phyloP scores from a whole-genome alignment of 169 alveolate species.

The Cryptosporidium bovis region DNA sequence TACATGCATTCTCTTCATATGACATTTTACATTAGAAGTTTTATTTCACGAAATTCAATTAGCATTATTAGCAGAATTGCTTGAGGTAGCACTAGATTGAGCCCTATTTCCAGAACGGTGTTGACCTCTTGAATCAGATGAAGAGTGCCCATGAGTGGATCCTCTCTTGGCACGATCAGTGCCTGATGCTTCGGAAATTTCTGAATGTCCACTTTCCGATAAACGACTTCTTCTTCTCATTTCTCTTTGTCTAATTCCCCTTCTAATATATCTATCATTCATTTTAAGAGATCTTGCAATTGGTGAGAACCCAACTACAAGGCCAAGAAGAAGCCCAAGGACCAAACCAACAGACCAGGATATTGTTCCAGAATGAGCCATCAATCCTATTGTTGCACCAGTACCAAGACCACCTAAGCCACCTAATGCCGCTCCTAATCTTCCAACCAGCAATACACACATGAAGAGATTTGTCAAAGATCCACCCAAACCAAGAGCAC shows the following conservation, averaged over 20 bases:
- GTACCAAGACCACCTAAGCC: conserved; percentile 73
- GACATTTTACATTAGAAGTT: not conserved
- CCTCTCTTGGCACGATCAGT: conserved; percentile 51
- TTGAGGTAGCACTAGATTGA: conserved; percentile 7
- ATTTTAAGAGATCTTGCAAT: conserved; percentile 77
- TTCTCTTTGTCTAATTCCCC: conserved; percentile 77
- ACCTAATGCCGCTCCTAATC: conserved; percentile 73
- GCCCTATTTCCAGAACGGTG: not conserved
- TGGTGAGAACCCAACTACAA: conserved; percentile 78
- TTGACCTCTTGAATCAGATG: conserved; percentile 29
- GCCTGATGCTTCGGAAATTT: conserved; percentile 69
- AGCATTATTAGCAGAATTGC: conserved; percentile 45
- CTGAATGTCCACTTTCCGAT: conserved; percentile 52
- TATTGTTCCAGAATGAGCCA: conserved; percentile 74
- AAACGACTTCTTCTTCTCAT: conserved; percentile 75
- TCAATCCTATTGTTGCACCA: conserved; percentile 56
- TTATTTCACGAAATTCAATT: conserved; percentile 9
- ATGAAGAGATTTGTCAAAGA: conserved; percentile 74
- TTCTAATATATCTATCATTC: conserved; percentile 79
- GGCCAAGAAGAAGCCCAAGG: conserved; percentile 76
- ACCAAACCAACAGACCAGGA: conserved; percentile 74
- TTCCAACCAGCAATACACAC: conserved; percentile 76
- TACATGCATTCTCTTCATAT: too few relatives aligned
- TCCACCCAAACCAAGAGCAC: conserved; percentile 77
- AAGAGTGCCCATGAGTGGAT: conserved; percentile 27